Evolutionary conservation across 441 rosid species (phyloP), one percentile per base, ranked within the genome.

Genomic region (Populus hybrid): DNA sequence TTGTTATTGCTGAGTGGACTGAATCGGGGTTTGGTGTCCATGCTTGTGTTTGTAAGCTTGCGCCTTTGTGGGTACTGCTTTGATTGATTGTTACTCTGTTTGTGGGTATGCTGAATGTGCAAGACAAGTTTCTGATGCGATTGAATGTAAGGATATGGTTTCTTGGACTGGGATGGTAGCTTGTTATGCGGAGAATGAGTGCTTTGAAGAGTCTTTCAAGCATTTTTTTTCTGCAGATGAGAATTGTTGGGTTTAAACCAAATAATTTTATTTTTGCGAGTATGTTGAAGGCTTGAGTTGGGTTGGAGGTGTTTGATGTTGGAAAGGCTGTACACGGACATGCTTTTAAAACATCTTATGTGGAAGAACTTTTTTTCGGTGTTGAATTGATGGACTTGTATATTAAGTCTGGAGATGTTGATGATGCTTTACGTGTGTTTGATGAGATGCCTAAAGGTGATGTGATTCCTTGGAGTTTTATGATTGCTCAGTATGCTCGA

Each of bases 401-500:
- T 83, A 78, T 87, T 11, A 83, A 85, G n/a, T 83, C 78, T 24
- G 90, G 89, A 59, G 82, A 89, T 70, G 78, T 85, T 83, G 67
- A 75, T 70, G 79, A 78, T 83, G 91, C 90, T 73, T 76, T 80
- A 10, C 78, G 21, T 75, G 86, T 91, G 38, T 96, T 96, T 77
- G 89, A 89, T 70, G 92, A 90, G 85, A 85, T 96, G 79, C 94
- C 94, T 32, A 91, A 88, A 75, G 77, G 77, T 57, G 89, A 96
- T 84, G 97, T 92, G 71, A 80, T 93, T 77, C 90, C 90, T 63
- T 96, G 99, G 98, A 96, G 97, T 83, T 93, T 93, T 81, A 90
- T 96, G 98, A 91, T 94, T 81, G 86, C 94, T 10, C 84, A 96
- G 38, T 86, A 87, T 84, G 89, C 97, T 71, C 97, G 91, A 81